Conservation (phyloP, 306 rosid species). For the Quillaja saponaria region DNA sequence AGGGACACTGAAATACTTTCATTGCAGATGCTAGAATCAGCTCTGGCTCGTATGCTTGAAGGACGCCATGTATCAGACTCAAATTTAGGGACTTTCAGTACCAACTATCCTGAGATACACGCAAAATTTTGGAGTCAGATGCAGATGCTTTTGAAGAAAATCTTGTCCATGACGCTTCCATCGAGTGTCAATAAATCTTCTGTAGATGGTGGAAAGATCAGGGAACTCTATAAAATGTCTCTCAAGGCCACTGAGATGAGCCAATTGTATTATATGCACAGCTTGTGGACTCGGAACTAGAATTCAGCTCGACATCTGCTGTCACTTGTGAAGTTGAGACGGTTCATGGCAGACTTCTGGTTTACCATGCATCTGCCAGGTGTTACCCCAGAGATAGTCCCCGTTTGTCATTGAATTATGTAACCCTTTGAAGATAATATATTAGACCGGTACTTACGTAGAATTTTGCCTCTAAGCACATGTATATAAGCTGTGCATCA, state of each 20-base stretch:
- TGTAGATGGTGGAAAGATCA: constrained; percentile 67
- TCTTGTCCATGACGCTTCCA: constrained; percentile 57
- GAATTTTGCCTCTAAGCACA: too few relatives aligned
- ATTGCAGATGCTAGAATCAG: constrained; percentile 78
- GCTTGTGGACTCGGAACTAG: constrained; percentile 75
- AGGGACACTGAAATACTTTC: too few relatives aligned
- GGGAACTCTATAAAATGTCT: constrained; percentile 81
- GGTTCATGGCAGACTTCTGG: too few relatives aligned
- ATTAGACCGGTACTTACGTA: too few relatives aligned
- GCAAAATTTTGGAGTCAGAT: constrained; percentile 77
- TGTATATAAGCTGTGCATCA: too few relatives aligned
- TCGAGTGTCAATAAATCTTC: constrained; percentile 47
- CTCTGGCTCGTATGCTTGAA: constrained; percentile 79
- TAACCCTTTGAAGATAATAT: too few relatives aligned
- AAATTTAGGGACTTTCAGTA: constrained; percentile 44
- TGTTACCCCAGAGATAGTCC: too few relatives aligned
- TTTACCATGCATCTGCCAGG: too few relatives aligned
- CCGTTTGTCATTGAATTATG: too few relatives aligned
- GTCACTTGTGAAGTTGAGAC: too few relatives aligned
- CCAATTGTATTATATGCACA: constrained; percentile 63
- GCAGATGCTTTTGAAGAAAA: constrained; percentile 85
- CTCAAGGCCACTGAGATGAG: constrained; percentile 55
- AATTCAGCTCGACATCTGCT: too few relatives aligned
- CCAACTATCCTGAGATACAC: constrained; percentile 52
- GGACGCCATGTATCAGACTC: constrained; percentile 64